These are phyloP conservation scores for Sugiyamaella xylanicola DNA, from an alignment of 1,139 yeast genomes.

Conservation along the genomic window DNA sequence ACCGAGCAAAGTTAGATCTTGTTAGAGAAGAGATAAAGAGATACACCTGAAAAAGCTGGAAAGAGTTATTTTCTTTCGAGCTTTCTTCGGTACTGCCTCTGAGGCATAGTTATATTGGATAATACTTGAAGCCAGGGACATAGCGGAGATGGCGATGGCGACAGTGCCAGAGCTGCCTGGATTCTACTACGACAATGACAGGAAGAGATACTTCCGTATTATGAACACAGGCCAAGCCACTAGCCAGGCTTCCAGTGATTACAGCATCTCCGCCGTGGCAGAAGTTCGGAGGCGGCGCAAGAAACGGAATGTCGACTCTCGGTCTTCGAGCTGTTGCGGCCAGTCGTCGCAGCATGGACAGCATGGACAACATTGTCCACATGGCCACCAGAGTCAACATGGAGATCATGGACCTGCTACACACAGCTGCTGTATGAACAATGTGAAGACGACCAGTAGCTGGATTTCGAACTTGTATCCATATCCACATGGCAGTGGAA, in stretches of 20 bases:
- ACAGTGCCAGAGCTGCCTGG: constrained; percentile 27
- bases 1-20: too few species aligned
- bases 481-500: constrained; percentile 4
- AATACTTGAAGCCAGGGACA: too few species aligned
- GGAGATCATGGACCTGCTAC: background rate
- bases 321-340: background rate
- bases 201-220: constrained; percentile 27
- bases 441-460: background rate
- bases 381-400: too few species aligned
- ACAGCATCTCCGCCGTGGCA: constrained; percentile 23
- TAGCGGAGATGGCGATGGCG: too few species aligned
- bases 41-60: too few species aligned
- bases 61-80: too few species aligned
- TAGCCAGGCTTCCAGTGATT: constrained; percentile 16
- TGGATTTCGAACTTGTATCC: background rate
- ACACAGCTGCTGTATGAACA: background rate
- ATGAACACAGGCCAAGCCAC: constrained; percentile 25
- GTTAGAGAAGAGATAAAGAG: too few species aligned
- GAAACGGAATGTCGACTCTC: background rate
- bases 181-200: constrained; percentile 29
- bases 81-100: too few species aligned
- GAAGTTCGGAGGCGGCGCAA: constrained; percentile 16
- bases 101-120: too few species aligned
- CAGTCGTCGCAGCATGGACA: background rate
- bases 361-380: background rate